Base-by-base conservation (phyloP, 495 filamentous ascomycete genomes). In the Hypomontagnella submonticulosa region DNA sequence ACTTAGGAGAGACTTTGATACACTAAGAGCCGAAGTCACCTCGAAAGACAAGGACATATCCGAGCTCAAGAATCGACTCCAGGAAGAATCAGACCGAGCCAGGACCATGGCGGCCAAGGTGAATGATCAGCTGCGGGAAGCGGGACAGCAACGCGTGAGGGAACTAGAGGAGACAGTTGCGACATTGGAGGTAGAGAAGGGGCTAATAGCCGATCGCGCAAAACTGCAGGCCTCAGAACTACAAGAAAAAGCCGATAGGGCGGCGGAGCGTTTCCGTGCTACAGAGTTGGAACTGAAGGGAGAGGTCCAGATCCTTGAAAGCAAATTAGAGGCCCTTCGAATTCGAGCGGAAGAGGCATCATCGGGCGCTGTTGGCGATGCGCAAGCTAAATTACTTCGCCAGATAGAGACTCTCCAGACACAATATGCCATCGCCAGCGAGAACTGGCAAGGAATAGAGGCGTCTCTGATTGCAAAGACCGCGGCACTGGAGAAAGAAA, bases 401-500 rank as follows among this genome's bases (percentile, higher is more conserved):
- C 96, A 98, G 76, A 88, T 98, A 27, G 96, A 99, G 81, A 97
- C 92, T 2, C 77, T 99, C 48, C 96, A 98, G 77, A 94, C 90
- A 4, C 96, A 99, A 75, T 96, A 99, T 75, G 89, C 92, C 0
- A 87, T 92, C 49, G 95, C 96, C 2, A 94, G 91, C 61, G 93
- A 96, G 68, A 99, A 98, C 73, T 99, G 96, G 96, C 93, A 97
- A 61, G 91, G 92, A 0, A 90, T 98, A 44, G 94, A 99, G 67
- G 85, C 90, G 10, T 93, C 90, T 0, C 77, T 98, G 43, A 82
- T 92, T 34, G 83, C 89, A 16, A 83, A 92, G 43, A 81, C 96
- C 23, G 81, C 86, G 1, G 87, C 79, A 53, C 79, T 97, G 8
- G 95, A 99, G 72, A 92, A 88, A 71, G 96, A 99, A 70, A 81